Conservation (phyloP, 1,284 basidiomycete genomes). For the Phaffia rhodozyma region DNA sequence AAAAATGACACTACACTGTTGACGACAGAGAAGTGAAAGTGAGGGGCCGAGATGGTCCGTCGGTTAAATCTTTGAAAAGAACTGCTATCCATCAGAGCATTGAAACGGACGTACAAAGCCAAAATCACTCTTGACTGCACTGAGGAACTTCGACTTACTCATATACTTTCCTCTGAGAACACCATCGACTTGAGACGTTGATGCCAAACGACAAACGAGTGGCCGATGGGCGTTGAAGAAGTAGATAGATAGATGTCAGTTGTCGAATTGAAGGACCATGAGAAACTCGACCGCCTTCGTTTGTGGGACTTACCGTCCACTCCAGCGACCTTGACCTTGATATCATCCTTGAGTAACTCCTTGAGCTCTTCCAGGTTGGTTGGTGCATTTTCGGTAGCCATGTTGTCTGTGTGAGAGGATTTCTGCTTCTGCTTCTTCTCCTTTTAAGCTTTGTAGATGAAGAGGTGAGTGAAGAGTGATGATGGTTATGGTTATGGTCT, state of each 20-base stretch:
- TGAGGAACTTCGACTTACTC: constrained; percentile 86
- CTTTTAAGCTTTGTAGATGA: too few species aligned
- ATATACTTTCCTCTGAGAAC: constrained; percentile 88
- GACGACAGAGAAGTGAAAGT: neutral
- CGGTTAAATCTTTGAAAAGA: constrained; percentile 20
- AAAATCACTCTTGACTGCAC: constrained; percentile 70
- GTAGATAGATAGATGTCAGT: neutral
- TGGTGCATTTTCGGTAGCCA: constrained; percentile 43
- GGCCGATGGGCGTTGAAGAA: neutral
- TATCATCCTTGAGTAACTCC: constrained; percentile 48
- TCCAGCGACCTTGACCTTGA: constrained; percentile 85
- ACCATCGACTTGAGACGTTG: constrained; percentile 58
- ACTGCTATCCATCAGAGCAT: constrained; percentile 15
- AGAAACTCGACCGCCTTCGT: neutral
- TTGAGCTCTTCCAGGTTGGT: constrained; percentile 49
- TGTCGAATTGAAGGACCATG: neutral
- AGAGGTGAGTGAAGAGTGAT: too few species aligned
- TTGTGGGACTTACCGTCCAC: constrained; percentile 47
- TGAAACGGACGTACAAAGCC: constrained; percentile 45
- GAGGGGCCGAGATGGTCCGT: constrained; percentile 13
- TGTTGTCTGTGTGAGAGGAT: neutral
- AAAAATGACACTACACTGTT: constrained; percentile 63
- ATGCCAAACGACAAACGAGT: neutral
- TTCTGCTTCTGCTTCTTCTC: too few species aligned
- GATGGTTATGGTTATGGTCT: too few species aligned